Evolutionary conservation across 2,329 filamentous ascomycete genomes (phyloP), one percentile per base, ranked within the genome.

Genomic region (Hypoxylon sp.): DNA sequence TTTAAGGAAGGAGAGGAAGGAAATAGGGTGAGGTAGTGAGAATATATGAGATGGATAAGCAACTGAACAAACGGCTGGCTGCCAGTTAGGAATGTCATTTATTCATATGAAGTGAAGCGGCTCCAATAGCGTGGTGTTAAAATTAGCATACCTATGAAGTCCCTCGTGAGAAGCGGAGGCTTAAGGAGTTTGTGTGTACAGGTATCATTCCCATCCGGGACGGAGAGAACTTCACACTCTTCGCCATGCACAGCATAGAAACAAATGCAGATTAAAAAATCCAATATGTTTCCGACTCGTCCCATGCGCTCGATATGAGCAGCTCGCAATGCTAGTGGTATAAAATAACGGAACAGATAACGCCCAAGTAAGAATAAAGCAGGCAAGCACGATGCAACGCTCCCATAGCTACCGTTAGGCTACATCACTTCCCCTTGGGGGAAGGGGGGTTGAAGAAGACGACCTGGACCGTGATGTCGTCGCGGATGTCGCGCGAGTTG

Each of bases 381-480:
- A n/a, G 21, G 15, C 6, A 27, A 37, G 29, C 9, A 53, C 23
- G 41, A 45, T 40, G 15, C 45, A 48, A 23, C 38, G 37, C 20
- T 11, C 20, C 37, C 2, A 21, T 21, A 13, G 10, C 4, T 21
- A n/a, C 20, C n/a, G n/a, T n/a, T n/a, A n/a, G 10, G 4, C 23
- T 27, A 27, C 21, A 26, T 23, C 17, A 24, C 43, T 33, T 23
- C 20, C 27, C 18, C 27, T 50, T 48, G 20, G 20, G 35, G n/a
- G 63, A 86, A n/a, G 35, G n/a, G 63, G 86, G 29, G 7, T 52
- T 86, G 64, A 92, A 92, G 78, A 95, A 94, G 58, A 94, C 89
- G 26, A 96, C 90, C 74, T 95, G 89, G 13, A 95, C 88, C 0
- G 91, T 95, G 51, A 94, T 80, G 71, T 95, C 91, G 67, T 95